Evolutionary conservation across 306 rosid genomes (phyloP).

Genomic region (Prunus persica): DNA sequence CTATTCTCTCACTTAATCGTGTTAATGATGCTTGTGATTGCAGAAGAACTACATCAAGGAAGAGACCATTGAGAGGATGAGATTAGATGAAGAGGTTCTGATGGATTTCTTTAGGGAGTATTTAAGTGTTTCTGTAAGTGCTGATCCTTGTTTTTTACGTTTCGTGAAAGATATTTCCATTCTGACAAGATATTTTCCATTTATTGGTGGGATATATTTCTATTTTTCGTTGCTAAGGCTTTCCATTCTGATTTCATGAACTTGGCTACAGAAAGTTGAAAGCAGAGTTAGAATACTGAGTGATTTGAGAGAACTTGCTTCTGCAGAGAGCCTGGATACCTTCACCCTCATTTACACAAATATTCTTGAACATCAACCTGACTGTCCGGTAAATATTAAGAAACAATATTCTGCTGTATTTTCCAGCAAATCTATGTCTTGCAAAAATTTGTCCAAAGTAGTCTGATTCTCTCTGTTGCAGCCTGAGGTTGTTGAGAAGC

Average conservation of each 20-base stretch:
- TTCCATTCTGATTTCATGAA: conserved; percentile 23
- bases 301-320: conserved; percentile 94
- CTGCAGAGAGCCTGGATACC: conserved; percentile 91
- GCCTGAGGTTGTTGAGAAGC: conserved; percentile 97
- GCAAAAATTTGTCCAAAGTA: conserved; percentile 9
- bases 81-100: conserved; percentile 94
- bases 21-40: conserved; percentile 23
- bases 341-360: conserved; percentile 87
- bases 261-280: conserved; percentile 79
- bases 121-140: conserved; percentile 78
- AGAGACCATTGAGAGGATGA: conserved; percentile 95
- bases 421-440: not conserved
- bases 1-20: conserved; percentile 18
- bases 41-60: conserved; percentile 89
- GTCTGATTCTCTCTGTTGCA: conserved; percentile 35
- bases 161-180: not conserved
- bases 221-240: conserved; percentile 11
- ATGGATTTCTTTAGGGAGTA: conserved; percentile 96
- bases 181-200: not conserved
- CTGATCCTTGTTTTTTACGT: conserved; percentile 1
- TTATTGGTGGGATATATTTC: not conserved
- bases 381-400: conserved; percentile 78
- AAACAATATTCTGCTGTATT: not conserved
- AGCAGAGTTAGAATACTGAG: conserved; percentile 67
- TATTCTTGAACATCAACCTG: conserved; percentile 96